phyloP scores from a whole-genome alignment of 306 rosid species.

The Echinosophora koreensis region DNA sequence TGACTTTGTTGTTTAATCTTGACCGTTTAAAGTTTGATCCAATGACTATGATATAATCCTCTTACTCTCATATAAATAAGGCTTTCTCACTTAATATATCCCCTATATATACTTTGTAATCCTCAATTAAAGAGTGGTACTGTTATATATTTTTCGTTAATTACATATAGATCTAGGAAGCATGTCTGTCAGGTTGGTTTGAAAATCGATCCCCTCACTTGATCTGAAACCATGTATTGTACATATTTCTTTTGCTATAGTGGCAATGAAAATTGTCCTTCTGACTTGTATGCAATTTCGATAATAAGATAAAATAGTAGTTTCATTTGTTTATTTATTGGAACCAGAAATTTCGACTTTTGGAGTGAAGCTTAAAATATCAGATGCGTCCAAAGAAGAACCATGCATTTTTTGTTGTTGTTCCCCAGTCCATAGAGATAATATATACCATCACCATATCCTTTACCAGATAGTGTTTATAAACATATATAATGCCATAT shows the following conservation, averaged over 20 bases:
- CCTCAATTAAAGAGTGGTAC: conserved; percentile 51
- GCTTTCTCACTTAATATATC: too few species aligned
- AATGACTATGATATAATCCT: too few species aligned
- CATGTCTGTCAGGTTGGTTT: conserved; percentile 77
- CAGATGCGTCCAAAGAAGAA: conserved; percentile 61
- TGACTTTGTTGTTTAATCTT: too few species aligned
- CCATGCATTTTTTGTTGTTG: conserved; percentile 57
- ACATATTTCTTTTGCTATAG: conserved; percentile 38
- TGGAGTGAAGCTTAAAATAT: conserved; percentile 42
- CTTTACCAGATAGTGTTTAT: too few species aligned
- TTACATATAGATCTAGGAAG: conserved; percentile 61
- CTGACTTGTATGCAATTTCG: conserved; percentile 54
- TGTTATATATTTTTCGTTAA: conserved; percentile 42
- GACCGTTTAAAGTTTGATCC: too few species aligned
- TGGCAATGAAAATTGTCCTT: conserved; percentile 53
- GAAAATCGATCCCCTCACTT: conserved; percentile 44
- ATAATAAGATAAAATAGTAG: conserved; percentile 81
- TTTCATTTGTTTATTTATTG: conserved; percentile 76
- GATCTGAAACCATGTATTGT: conserved; percentile 39
- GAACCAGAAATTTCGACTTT: conserved; percentile 49
- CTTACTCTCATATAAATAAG: too few species aligned
- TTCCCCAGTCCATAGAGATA: conserved; percentile 32
- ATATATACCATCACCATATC: too few species aligned
- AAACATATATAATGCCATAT: neutral
- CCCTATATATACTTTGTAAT: too few species aligned